These are phyloP conservation scores for Penicillium griseofulvum DNA, from an alignment of 2,329 filamentous ascomycete species.

Conservation along the genomic window DNA sequence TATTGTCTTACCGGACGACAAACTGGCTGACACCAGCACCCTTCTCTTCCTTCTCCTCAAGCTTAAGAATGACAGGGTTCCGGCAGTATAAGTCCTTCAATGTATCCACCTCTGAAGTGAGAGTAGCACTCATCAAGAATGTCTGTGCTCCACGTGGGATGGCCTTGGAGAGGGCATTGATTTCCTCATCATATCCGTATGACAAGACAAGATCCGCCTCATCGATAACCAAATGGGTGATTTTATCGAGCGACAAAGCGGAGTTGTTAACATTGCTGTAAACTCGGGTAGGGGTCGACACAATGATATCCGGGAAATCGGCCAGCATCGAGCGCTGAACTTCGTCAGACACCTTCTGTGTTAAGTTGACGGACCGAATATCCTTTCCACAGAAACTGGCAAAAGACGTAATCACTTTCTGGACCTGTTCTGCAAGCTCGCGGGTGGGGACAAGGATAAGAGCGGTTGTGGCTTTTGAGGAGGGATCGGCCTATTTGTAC, in stretches of 20 bases:
- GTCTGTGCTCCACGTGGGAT: constrained; percentile 86
- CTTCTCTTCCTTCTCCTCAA: constrained; percentile 78
- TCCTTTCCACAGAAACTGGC: constrained; percentile 82
- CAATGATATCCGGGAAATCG: constrained; percentile 81
- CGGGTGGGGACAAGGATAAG: constrained; percentile 91
- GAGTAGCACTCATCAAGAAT: constrained; percentile 88
- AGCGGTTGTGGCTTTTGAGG: constrained; percentile 59
- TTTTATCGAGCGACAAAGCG: constrained; percentile 65
- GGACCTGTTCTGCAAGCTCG: constrained; percentile 89
- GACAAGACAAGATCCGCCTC: constrained; percentile 92
- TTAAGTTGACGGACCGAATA: constrained; percentile 78
- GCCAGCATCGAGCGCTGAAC: constrained; percentile 85
- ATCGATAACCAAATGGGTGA: constrained; percentile 82
- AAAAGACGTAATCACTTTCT: constrained; percentile 72
- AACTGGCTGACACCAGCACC: constrained; percentile 79
- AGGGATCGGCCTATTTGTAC: constrained; percentile 32
- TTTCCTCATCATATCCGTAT: constrained; percentile 90
- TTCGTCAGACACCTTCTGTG: constrained; percentile 82
- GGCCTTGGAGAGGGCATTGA: constrained; percentile 72
- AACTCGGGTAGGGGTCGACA: constrained; percentile 85
- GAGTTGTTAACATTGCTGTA: constrained; percentile 73
- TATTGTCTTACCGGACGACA: constrained; percentile 64
- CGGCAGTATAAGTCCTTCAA: constrained; percentile 83
- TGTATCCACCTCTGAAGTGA: constrained; percentile 82
- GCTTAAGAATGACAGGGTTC: constrained; percentile 72